phyloP scores from a whole-genome alignment of 2,329 filamentous ascomycete genomes.

The Ceratocystis diversiconidia region DNA sequence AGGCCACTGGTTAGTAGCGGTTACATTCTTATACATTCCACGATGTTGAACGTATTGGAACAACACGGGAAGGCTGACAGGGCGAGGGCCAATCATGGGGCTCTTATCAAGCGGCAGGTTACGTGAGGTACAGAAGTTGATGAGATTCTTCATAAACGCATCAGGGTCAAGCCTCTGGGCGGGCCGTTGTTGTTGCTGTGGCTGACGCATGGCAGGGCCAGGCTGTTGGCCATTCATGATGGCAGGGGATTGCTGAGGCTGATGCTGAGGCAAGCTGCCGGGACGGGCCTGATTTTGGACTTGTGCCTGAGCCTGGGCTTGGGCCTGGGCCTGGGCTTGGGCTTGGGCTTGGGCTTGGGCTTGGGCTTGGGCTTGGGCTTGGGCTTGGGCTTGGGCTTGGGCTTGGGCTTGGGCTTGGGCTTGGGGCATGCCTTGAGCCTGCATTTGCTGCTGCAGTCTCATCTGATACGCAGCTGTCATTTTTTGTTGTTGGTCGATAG shows the following conservation, averaged over 20 bases:
- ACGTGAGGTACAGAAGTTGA: slow-evolving; percentile 61
- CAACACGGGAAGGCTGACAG: slow-evolving; percentile 59
- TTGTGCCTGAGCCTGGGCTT: slow-evolving; percentile 21
- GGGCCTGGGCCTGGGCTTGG: slow-evolving; percentile 3
- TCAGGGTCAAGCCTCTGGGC: slow-evolving; percentile 42
- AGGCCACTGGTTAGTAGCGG: slow-evolving; percentile 56
- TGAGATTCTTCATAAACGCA: slow-evolving; percentile 61
- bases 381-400: slow-evolving; percentile 8
- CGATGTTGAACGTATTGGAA: slow-evolving; percentile 62
- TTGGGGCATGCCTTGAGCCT: slow-evolving; percentile 27
- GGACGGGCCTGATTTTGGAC: slow-evolving; percentile 22
- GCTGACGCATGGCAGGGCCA: slow-evolving; percentile 35
- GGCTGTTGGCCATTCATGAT: slow-evolving; percentile 11
- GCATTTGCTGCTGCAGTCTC: slow-evolving; percentile 60
- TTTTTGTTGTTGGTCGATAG: slow-evolving; percentile 58
- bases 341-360: slow-evolving; percentile 12
- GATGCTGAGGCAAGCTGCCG: slow-evolving; percentile 8
- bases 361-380: slow-evolving; percentile 1
- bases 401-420: slow-evolving; percentile 12
- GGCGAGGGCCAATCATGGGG: slow-evolving; percentile 58
- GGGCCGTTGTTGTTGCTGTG: slow-evolving; percentile 34
- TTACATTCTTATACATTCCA: slow-evolving; percentile 64
- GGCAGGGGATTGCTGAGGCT: slow-evolving; percentile 8
- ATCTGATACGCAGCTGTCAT: slow-evolving; percentile 60
- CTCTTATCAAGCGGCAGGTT: slow-evolving; percentile 60